A percentile compares a stretch with the other conserved stretches of the same genome.
phyloP scores from a whole-genome alignment of 768 basidiomycete species.

The Melanogaster broomeanus region DNA sequence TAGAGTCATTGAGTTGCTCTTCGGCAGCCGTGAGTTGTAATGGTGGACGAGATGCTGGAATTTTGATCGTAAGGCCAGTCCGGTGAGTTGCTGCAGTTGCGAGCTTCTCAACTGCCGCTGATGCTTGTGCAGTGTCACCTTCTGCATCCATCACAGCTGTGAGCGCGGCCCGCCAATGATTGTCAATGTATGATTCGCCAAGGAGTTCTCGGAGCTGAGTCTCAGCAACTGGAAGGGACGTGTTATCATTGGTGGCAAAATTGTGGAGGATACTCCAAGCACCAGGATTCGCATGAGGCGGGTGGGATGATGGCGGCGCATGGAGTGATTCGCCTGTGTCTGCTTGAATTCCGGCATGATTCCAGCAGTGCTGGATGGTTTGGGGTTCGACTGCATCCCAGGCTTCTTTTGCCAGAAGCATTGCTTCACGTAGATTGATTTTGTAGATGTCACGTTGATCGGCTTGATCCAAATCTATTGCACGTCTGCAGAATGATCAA shows the following conservation, averaged over 20 bases:
- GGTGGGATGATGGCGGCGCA: neutral
- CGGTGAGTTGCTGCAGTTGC: no score
- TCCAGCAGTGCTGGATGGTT: no score
- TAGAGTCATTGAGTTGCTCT: no score
- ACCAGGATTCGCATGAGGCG: no score
- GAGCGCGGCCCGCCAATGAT: no score
- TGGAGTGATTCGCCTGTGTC: no score
- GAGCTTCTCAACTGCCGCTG: no score
- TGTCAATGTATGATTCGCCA: slow-evolving; percentile 11
- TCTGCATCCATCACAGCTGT: neutral
- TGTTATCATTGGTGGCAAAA: slow-evolving; percentile 3
- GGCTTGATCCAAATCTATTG: slow-evolving; percentile 33
- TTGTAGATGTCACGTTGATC: slow-evolving; percentile 36
- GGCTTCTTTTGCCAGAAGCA: slow-evolving; percentile 31
- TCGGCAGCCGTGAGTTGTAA: no score
- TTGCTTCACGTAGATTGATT: slow-evolving; percentile 35
- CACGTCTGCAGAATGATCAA: neutral
- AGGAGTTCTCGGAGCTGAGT: slow-evolving; percentile 4
- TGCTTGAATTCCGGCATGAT: no score
- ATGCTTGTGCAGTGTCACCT: no score
- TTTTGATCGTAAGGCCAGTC: no score
- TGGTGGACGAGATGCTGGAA: no score
- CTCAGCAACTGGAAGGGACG: slow-evolving; percentile 12
- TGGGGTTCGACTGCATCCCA: slow-evolving; percentile 26
- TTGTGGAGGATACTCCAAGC: neutral